phyloP scores from a whole-genome alignment of 2,329 filamentous ascomycete species.

The Clarireedia monteithiana region DNA sequence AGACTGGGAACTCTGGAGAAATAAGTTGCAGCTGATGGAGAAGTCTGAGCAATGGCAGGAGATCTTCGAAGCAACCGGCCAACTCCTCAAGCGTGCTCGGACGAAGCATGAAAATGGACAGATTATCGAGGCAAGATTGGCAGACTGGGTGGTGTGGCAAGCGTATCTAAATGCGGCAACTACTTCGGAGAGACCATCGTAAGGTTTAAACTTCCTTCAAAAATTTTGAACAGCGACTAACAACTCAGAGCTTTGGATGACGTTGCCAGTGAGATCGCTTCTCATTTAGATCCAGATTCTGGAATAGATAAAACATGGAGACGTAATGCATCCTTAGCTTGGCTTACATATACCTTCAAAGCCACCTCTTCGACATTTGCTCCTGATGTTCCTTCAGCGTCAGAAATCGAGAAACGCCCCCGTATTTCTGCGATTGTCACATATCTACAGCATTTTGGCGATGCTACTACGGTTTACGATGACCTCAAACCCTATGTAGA shows the following conservation, averaged over 20 bases:
- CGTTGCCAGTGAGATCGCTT: conserved; percentile 23
- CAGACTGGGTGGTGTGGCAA: conserved; percentile 30
- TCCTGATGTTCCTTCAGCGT: neutral
- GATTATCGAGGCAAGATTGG: conserved; percentile 23
- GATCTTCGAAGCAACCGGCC: conserved; percentile 20
- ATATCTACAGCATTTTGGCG: conserved; percentile 25
- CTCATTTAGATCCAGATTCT: conserved; percentile 24
- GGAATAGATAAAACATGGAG: conserved; percentile 29
- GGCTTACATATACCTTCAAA: conserved; percentile 21
- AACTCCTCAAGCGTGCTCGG: conserved; percentile 24
- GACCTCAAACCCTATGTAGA: conserved; percentile 26
- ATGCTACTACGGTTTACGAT: conserved; percentile 25
- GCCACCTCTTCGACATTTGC: conserved; percentile 5
- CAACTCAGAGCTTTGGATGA: neutral
- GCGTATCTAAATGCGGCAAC: conserved; percentile 24
- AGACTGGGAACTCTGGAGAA: conserved; percentile 29
- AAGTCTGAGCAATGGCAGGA: conserved; percentile 23
- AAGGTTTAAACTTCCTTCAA: conserved; percentile 10
- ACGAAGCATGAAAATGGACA: conserved; percentile 23
- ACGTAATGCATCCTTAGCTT: conserved; percentile 29
- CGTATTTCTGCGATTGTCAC: conserved; percentile 17
- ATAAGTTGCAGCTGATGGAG: conserved; percentile 23
- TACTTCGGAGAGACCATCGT: conserved; percentile 19
- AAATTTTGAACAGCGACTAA: neutral
- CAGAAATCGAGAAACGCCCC: neutral